Evolutionary conservation across 345 rosid species (phyloP), one percentile per base, ranked within the genome.

Genomic region (Theobroma cacao): DNA sequence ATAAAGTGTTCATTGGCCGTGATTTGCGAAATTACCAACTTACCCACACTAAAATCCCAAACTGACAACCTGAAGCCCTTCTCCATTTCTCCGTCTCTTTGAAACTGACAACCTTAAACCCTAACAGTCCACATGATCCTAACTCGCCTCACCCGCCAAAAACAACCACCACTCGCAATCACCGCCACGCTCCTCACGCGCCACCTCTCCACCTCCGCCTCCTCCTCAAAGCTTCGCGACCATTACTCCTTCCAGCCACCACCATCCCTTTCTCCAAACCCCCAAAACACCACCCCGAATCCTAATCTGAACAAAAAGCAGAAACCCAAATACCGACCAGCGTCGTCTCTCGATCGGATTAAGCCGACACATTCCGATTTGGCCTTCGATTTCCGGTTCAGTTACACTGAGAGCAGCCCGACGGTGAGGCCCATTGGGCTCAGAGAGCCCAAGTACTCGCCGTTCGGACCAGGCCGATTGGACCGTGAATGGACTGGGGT

Each of bases 401-500:
- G 98, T 75, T 94, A 96, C 88, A 92, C 99, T 5, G 97, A 91
- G 88, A 92, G 94, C 79, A 88, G 82, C 76, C 88, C 85, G 50
- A 30, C 14, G 48, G 97, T 90, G 53, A 84, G 97, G 79, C 92
- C 99, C 2, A 94, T 91, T 55, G 99, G 99, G 7, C 84, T 96
- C 40, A 86, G 99, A 82, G 97, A 94, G 79, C 98, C 98, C 33
- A 96, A 96, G 78, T 96, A 91, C 86, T 92, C 98, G 4, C 98
- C 99, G 0, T 94, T 96, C 20, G 97, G 99, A 17, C 98, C 97
- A 8, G 91, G 89, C 2, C 87, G 96, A 59, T 53, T 95, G 72
- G 87, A 88, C 86, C 87, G 97, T 64, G 86, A 77, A 40, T 95
- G 98, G 99, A 93, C 98, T 2, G 99, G 98, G 8, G 95, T 95